Base-by-base conservation (phyloP, 176 grass and related monocot species). In the Eremochloa ophiuroides region DNA sequence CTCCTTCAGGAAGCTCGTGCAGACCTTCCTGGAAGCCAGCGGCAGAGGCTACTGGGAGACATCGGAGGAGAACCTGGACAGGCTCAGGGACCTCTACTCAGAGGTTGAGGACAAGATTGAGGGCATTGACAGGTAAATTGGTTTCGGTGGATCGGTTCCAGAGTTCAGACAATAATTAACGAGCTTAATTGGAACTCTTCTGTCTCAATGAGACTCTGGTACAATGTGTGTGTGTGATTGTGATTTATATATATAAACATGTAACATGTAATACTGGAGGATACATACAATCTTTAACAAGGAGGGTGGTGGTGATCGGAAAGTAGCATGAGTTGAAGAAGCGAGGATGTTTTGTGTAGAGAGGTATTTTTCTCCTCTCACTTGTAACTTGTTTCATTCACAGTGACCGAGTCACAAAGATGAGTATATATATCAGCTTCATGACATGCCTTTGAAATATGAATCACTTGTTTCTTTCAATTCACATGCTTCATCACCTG, bases 51-150 rank as follows among this genome's bases (percentile, higher is more conserved):
- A 99, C 90, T 99, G 96, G 96, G 96, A 99, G 84, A 95, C 96
- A 31, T 90, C 96, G 11, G 93, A 99, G 84, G 93, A 99, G 53
- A 99, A 99, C 86, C 71, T 99, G 74, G 96, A 99, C 15, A 90
- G 64, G 76, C 85, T 99, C 20, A 75, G 87, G 62, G 87, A 99
- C 65, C 69, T 99, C 38, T 99, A 99, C 82, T 94, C 96, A 1
- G 96, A 99, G 84, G 91, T 99, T 11, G 96, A 99, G 64, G 96
- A 99, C 88, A 99, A 99, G 81, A 99, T 99, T 3, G 96, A 99
- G 87, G 96, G 96, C 4, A 91, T 99, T 29, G 96, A 95, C n/a
- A 82, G 93, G 82, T 97, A 85, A 91, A 75, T 37, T 35, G 17
- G 55, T 60, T 26, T 65, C 7, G 18, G 48, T 5, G 30, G 76